Conservation (phyloP, 768 basidiomycete species). For the Gelatoporia subvermispora region DNA sequence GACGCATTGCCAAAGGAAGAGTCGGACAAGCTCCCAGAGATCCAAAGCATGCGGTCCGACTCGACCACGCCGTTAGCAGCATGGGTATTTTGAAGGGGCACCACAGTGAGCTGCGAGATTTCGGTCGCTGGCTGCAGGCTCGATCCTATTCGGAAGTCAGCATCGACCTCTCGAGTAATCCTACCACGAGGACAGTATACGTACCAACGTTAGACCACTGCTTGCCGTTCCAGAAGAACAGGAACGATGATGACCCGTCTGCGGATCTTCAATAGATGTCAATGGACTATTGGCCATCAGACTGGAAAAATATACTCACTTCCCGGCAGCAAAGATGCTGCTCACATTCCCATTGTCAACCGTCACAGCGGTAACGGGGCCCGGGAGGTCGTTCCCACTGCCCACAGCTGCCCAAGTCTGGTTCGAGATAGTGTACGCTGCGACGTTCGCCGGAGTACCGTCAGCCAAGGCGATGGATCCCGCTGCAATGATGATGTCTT, state of each 20-base stretch:
- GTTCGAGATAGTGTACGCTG: constrained; percentile 66
- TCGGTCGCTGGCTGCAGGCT: constrained; percentile 51
- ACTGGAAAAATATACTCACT: constrained; percentile 40
- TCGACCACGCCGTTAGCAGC: constrained; percentile 65
- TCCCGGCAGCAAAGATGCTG: constrained; percentile 89
- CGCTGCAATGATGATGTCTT: constrained; percentile 69
- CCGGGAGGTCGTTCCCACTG: constrained; percentile 58
- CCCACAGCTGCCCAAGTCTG: constrained; percentile 72
- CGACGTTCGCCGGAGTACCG: constrained; percentile 66
- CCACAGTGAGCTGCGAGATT: constrained; percentile 83
- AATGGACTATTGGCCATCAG: not conserved
- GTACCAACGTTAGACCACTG: constrained; percentile 72
- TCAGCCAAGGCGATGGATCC: constrained; percentile 72
- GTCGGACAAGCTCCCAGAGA: constrained; percentile 74
- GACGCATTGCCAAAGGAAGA: constrained; percentile 74
- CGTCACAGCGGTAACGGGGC: constrained; percentile 85
- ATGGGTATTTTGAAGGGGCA: constrained; percentile 82
- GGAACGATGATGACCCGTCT: constrained; percentile 64
- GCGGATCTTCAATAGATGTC: constrained; percentile 33
- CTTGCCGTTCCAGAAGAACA: constrained; percentile 81
- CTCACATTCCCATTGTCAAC: constrained; percentile 76
- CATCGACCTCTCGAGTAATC: too few relatives aligned
- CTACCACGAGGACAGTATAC: too few relatives aligned
- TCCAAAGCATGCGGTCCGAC: constrained; percentile 82
- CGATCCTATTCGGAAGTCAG: constrained; percentile 55